A percentile compares a stretch with the other conserved stretches of the same genome.
phyloP scores from a whole-genome alignment of 2,329 filamentous ascomycete species.

The Aurifilum marmelostoma region DNA sequence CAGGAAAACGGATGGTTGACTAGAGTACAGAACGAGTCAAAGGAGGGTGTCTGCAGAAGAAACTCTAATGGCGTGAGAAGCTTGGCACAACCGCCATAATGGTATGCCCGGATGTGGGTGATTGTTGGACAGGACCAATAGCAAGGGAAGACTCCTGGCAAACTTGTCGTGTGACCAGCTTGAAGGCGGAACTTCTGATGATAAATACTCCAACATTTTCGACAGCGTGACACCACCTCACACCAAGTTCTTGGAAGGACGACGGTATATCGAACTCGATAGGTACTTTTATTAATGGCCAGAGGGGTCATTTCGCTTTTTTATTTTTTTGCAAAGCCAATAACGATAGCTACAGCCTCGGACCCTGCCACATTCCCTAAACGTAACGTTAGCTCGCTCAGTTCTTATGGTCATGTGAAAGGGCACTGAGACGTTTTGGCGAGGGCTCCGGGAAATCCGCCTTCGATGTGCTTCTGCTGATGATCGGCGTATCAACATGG shows the following conservation, averaged over 20 bases:
- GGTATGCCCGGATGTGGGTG: not conserved
- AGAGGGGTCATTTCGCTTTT: not conserved
- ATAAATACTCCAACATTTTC: not conserved
- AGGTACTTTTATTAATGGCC: not conserved
- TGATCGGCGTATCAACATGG: no score
- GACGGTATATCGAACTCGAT: not conserved
- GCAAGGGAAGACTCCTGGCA: not conserved
- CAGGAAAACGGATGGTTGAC: not conserved
- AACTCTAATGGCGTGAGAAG: not conserved
- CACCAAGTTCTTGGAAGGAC: not conserved
- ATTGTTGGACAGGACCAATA: not conserved
- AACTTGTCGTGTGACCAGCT: not conserved
- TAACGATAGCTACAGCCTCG: not conserved
- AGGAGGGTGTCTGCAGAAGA: not conserved
- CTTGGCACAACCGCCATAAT: not conserved
- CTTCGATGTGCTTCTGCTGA: no score
- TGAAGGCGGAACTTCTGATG: not conserved
- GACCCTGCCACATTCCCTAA: not conserved
- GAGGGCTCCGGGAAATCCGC: no score
- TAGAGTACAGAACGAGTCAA: not conserved
- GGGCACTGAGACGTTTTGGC: no score
- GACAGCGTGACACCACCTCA: not conserved
- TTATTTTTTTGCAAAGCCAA: not conserved
- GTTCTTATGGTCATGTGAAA: not conserved
- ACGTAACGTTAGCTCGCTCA: not conserved